phyloP scores from a whole-genome alignment of 495 filamentous ascomycete species.

The Neurospora discreta region DNA sequence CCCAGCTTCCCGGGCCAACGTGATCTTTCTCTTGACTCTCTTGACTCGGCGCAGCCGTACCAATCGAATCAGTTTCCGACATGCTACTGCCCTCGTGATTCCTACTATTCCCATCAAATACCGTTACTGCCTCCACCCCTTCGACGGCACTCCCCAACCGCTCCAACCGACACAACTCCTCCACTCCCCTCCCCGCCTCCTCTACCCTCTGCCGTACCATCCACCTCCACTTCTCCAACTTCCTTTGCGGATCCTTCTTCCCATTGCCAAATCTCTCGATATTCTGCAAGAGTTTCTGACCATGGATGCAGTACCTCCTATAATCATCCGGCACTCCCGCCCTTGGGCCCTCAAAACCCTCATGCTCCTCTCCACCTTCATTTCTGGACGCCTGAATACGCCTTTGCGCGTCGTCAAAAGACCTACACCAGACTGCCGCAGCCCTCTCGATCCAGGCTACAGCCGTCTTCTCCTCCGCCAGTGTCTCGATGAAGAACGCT shows the following conservation, averaged over 20 bases:
- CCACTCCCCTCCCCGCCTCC: conserved; percentile 3
- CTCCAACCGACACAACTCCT: not conserved
- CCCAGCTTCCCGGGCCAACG: conserved; percentile 10
- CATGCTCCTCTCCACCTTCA: no score
- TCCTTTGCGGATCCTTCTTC: conserved; percentile 21
- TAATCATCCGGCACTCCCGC: conserved; percentile 61
- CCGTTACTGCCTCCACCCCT: not conserved
- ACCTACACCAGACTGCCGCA: conserved; percentile 46
- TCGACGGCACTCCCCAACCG: not conserved
- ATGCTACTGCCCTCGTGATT: conserved; percentile 32
- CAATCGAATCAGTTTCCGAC: conserved; percentile 38
- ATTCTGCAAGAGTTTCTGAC: conserved; percentile 43
- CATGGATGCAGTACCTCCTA: conserved; percentile 59
- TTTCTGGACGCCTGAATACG: not conserved
- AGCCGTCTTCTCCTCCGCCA: conserved; percentile 46
- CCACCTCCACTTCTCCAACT: conserved; percentile 28
- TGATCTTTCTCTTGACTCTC: conserved; percentile 13
- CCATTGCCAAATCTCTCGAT: conserved; percentile 33
- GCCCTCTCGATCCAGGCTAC: conserved; percentile 56
- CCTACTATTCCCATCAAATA: not conserved
- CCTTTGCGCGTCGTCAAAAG: conserved; percentile 39
- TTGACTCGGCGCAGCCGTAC: conserved; percentile 21
- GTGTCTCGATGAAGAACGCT: conserved; percentile 60
- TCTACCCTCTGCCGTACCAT: conserved; percentile 37
- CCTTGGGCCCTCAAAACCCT: conserved; percentile 12